phyloP scores from a whole-genome alignment of 2,329 filamentous ascomycete genomes.

The Calonectria ilicicola region DNA sequence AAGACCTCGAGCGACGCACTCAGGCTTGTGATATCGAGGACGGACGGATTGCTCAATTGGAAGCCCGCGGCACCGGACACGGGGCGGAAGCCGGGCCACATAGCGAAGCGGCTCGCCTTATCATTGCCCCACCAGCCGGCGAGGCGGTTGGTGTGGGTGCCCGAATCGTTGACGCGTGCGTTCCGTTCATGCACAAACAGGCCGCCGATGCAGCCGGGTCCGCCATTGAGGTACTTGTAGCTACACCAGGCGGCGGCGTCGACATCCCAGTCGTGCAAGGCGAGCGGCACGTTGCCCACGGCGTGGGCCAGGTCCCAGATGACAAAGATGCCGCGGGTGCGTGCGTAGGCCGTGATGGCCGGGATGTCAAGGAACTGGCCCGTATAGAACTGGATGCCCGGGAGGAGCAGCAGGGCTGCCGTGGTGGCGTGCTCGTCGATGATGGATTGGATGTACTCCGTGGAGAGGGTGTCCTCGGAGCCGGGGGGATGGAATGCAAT shows the following conservation, averaged over 20 bases:
- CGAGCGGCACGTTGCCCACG: conserved; percentile 80
- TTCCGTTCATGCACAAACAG: conserved; percentile 82
- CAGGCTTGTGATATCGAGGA: conserved; percentile 78
- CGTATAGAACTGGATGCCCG: conserved; percentile 88
- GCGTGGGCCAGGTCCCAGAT: conserved; percentile 90
- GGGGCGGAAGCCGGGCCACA: conserved; percentile 81
- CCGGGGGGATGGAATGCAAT: conserved; percentile 73
- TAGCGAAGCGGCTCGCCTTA: conserved; percentile 77
- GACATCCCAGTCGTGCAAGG: conserved; percentile 84
- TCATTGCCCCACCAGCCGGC: conserved; percentile 87
- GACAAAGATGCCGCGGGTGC: conserved; percentile 73
- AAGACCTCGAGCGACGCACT: conserved; percentile 75
- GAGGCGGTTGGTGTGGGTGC: conserved; percentile 70
- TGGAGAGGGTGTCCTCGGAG: conserved; percentile 67
- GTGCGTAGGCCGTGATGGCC: conserved; percentile 79
- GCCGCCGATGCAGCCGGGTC: conserved; percentile 81
- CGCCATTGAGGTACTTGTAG: conserved; percentile 89
- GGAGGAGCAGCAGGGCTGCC: conserved; percentile 80
- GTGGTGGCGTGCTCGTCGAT: conserved; percentile 78
- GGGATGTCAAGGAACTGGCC: conserved; percentile 86
- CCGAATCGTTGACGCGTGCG: conserved; percentile 59
- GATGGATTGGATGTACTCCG: conserved; percentile 75
- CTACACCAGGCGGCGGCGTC: conserved; percentile 91
- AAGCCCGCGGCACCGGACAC: conserved; percentile 81
- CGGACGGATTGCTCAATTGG: conserved; percentile 80